Evolutionary conservation across 805 yeast species (phyloP), one percentile per base, ranked within the genome.

Genomic region (Blastobotrys peoriensis): DNA sequence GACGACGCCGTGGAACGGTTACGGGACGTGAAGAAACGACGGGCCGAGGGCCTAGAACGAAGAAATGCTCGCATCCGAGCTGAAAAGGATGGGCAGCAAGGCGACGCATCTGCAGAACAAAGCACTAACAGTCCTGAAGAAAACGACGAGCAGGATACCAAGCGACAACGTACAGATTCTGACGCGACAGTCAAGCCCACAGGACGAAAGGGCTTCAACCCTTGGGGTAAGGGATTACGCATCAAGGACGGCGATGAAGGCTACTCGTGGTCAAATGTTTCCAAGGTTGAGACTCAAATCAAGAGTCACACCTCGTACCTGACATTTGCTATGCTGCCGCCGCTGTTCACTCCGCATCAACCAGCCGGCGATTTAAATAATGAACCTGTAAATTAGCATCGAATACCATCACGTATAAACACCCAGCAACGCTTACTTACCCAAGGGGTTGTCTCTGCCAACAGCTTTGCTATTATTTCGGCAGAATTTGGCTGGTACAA

Each of bases 291-390:
- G 61, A 57, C 80, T 2, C 98, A 93, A 60, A 71, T 91, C 55
- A 91, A 91, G 66, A 82, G 88, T 4, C 99, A 93, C 57, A 93
- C 99, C 0, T 86, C 96, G 0, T 93, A 87, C 60, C 67, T 93
- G 57, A 86, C 96, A 1, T 93, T 93, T 73, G 99, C 98, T 19
- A 73, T 70, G 28, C 54, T 65, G 20, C 68, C 71, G 3, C 70
- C 72, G 1, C 5, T 25, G 10, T 25, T 25, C 30, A 8, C 30
- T 25, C 10, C 30, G 10, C 30, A 25, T 25, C 30, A 8, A 25
- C 30, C 18, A 33, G 6, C 9, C 37, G 37, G 10, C 37, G 19
- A n/a, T 16, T 34, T 6, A 34, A 5, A 3, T 5, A 34, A 16
- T 34, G 37, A 34, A 10, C n/a, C 36, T 33, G 36, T 6, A 10